Evolutionary conservation across 208 protist genomes (phyloP), one percentile per base, ranked within the genome.

Genomic region (Trypanosoma theileri): DNA sequence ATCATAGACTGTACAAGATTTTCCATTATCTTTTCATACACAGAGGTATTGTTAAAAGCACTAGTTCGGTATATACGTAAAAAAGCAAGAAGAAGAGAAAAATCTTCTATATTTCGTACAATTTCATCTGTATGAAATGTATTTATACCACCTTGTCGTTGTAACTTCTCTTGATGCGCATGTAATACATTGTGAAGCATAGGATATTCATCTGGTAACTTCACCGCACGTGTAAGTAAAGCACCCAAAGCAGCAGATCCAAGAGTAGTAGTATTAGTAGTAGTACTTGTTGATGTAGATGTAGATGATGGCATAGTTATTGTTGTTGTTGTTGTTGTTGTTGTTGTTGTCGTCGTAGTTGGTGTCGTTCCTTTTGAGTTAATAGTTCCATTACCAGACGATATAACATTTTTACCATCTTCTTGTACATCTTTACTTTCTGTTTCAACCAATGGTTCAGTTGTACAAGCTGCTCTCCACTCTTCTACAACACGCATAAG

Each of bases 11-110:
- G 50, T 17, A 70, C 21, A 51, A 76, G 57, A 19, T 52, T 50
- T 12, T 45, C 62, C 54, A 76, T 51, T 19, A 70, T 48, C 16
- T 16, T 42, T 42, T 69, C 35, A 42, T 76, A 70, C 22, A 76
- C 48, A 6, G 31, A 0, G 26, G 31, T 53, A 31, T 19, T 59
- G 41, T 28, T 42, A 61, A 70, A 70, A 11, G 71, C 42, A 55
- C 71, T 70, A 12, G 64, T 66, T 19, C 71, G 62, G 42, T 66
- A 76, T 21, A 76, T 35, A 45, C 71, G 56, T 57, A 76, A 16
- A 60, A 76, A 76, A 50, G 55, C n/a, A 19, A 76, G 8, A 59
- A 70, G 42, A 50, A 40, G 48, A 14, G 14, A 59, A 12, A 76
- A 26, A 17, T 70, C 28, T 21, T 69, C 71, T 19, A 46, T 42